These are phyloP conservation scores for Quercus mongolica DNA, from an alignment of 306 rosid species.

Conservation along the genomic window DNA sequence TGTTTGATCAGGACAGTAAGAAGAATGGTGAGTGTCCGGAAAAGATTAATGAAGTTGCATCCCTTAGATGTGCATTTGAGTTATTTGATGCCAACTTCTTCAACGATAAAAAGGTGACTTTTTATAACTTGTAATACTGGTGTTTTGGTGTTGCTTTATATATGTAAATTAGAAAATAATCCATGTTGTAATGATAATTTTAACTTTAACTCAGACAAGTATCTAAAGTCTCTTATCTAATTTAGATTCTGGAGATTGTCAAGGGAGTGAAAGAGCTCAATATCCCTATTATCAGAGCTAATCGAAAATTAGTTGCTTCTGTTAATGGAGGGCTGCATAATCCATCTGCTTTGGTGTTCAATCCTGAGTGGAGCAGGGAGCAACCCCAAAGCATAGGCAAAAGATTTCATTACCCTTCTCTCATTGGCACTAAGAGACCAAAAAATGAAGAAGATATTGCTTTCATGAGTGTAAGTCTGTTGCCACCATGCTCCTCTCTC, in stretches of 20 bases:
- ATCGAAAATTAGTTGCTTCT: conserved; percentile 57
- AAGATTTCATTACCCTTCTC: conserved; percentile 50
- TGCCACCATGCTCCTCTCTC: not conserved
- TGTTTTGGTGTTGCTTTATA: not conserved
- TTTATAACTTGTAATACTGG: not conserved
- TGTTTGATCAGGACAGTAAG: conserved; percentile 47
- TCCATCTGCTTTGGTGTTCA: conserved; percentile 57
- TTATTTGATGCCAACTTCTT: conserved; percentile 68
- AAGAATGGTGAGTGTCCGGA: conserved; percentile 21
- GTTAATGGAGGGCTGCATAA: conserved; percentile 60
- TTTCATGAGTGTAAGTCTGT: conserved; percentile 57
- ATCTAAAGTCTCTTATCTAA: not conserved
- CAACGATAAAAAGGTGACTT: conserved; percentile 43
- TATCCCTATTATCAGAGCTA: conserved; percentile 49
- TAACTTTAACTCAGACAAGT: not conserved
- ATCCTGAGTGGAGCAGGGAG: conserved; percentile 47
- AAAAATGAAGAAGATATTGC: conserved; percentile 64
- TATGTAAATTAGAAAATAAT: not conserved
- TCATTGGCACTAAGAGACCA: conserved; percentile 41
- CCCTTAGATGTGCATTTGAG: conserved; percentile 41
- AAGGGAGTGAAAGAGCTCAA: conserved; percentile 48
- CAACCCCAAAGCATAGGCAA: conserved; percentile 5
- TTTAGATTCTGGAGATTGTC: conserved; percentile 50
- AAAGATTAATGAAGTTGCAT: conserved; percentile 16
- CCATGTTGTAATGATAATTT: not conserved